These are phyloP conservation scores for Coniochaeta sp. DNA, from an alignment of 2,329 filamentous ascomycete genomes.

Conservation along the genomic window DNA sequence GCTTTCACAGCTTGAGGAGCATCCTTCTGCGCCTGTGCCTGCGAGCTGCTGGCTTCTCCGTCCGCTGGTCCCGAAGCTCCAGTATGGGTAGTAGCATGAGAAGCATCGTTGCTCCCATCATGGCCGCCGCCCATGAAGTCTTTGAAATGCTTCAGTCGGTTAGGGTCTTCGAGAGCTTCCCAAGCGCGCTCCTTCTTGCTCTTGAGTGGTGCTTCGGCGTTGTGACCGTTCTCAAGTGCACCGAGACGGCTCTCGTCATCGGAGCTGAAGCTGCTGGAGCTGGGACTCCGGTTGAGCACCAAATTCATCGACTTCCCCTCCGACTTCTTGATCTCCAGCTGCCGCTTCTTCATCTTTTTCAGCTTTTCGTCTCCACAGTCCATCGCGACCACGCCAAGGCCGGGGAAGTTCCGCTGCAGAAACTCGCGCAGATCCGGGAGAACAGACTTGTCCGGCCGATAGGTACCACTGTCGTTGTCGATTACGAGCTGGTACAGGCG, in stretches of 20 bases:
- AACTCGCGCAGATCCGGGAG: conserved; percentile 67
- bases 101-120: background rate
- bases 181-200: conserved; percentile 46
- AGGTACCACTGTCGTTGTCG: conserved; percentile 93
- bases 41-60: background rate
- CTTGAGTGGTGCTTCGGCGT: conserved; percentile 26
- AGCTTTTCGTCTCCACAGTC: conserved; percentile 76
- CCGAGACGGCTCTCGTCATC: conserved; percentile 45
- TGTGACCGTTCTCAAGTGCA: conserved; percentile 31
- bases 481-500: conserved; percentile 77
- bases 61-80: background rate
- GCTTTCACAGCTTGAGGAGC: background rate
- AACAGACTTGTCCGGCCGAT: conserved; percentile 73
- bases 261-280: conserved; percentile 41
- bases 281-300: conserved; percentile 49
- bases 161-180: conserved; percentile 44
- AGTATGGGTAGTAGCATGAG: background rate
- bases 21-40: background rate
- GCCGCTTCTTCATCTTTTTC: conserved; percentile 66
- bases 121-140: background rate
- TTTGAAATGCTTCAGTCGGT: conserved; percentile 28
- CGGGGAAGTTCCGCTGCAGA: conserved; percentile 66
- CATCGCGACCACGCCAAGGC: conserved; percentile 64
- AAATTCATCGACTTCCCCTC: conserved; percentile 44
- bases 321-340: conserved; percentile 66